These are phyloP conservation scores for Citrus cavaleriei DNA, from an alignment of 345 rosid genomes.

Conservation along the genomic window DNA sequence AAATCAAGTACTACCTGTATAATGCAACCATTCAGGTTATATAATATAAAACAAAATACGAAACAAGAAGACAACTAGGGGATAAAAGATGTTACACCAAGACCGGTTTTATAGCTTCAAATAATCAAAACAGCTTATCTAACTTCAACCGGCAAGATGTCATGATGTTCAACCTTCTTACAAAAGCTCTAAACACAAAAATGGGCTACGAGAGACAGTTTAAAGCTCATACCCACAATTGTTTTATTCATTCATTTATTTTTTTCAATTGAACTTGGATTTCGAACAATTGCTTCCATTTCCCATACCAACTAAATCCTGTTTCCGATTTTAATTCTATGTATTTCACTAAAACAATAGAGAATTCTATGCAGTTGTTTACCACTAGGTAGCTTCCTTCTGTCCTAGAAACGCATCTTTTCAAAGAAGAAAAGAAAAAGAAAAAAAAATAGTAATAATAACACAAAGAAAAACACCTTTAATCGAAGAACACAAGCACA, in stretches of 20 bases:
- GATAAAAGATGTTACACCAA: too few relatives aligned
- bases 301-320: neutral
- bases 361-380: neutral
- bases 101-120: neutral
- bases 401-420: neutral
- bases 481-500: neutral
- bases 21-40: neutral
- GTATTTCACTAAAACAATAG: neutral
- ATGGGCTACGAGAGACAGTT: neutral
- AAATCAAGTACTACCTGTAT: conserved; percentile 92
- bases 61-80: neutral
- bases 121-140: neutral
- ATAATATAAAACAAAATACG: neutral
- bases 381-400: neutral
- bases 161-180: neutral
- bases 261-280: neutral
- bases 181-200: neutral
- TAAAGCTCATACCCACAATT: neutral
- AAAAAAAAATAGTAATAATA: neutral
- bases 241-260: neutral
- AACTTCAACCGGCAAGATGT: neutral
- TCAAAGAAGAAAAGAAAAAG: neutral
- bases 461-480: neutral
- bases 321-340: neutral
- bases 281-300: neutral